A percentile compares a stretch with the other conserved stretches of the same genome.
These are phyloP conservation scores for Pseudonitzschia multiseries DNA, from an alignment of 108 stramenopile genomes.

Conservation along the genomic window DNA sequence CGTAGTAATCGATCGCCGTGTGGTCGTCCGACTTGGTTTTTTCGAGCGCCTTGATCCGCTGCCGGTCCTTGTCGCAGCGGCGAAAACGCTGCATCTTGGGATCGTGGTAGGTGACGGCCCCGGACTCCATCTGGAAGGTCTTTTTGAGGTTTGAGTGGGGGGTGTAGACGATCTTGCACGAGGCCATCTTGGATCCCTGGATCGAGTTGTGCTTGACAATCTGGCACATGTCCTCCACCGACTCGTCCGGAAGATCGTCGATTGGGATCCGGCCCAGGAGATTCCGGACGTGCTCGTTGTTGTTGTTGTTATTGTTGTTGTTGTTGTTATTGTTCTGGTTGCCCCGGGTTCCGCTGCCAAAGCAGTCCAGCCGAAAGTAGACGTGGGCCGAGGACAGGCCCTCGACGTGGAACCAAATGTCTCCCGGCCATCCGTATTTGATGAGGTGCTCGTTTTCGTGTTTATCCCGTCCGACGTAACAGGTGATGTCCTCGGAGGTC, in stretches of 20 bases:
- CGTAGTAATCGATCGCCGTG: conserved; percentile 10
- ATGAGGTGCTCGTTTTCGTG: conserved; percentile 35
- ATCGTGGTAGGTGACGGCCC: conserved; percentile 30
- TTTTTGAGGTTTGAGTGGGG: conserved; percentile 36
- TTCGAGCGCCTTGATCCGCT: conserved; percentile 30
- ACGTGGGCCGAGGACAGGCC: conserved; percentile 26
- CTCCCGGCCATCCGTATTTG: conserved; percentile 34
- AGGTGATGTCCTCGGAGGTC: conserved; percentile 15
- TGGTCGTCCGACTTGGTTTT: conserved; percentile 10
- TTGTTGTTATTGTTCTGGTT: not conserved
- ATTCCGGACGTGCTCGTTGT: not conserved
- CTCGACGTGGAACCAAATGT: conserved; percentile 41
- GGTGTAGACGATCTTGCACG: conserved; percentile 26
- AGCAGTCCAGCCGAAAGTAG: conserved; percentile 26
- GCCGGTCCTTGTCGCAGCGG: conserved; percentile 29
- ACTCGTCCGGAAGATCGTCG: conserved; percentile 17
- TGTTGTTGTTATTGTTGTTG: not conserved
- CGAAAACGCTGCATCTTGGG: conserved; percentile 25
- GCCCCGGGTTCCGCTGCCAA: not conserved
- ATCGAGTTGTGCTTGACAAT: conserved; percentile 37
- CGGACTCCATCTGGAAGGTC: conserved; percentile 24
- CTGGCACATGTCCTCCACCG: conserved; percentile 36
- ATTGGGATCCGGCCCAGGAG: conserved; percentile 7
- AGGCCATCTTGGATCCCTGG: conserved; percentile 24
- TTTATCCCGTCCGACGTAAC: conserved; percentile 38